phyloP scores from a whole-genome alignment of 768 basidiomycete species.

The Polyporus arcularius region DNA sequence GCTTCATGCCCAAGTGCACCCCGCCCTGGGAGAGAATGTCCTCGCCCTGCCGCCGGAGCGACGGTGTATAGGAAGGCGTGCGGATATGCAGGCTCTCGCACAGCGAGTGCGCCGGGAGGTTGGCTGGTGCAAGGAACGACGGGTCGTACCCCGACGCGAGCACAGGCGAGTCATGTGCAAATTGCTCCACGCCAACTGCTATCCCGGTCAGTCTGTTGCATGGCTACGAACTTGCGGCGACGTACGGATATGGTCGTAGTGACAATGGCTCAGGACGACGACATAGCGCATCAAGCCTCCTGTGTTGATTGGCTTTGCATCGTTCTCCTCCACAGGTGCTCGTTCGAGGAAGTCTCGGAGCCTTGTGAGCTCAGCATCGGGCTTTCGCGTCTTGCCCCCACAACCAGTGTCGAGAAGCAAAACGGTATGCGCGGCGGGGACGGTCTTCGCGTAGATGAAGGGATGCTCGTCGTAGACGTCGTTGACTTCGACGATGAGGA shows the following conservation, averaged over 20 bases:
- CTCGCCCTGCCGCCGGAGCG: constrained; percentile 45
- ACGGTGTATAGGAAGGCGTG: constrained; percentile 48
- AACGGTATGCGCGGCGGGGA: constrained; percentile 40
- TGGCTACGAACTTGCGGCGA: constrained; percentile 7
- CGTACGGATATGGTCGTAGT: constrained; percentile 61
- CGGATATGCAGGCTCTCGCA: constrained; percentile 43
- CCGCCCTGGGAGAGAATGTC: constrained; percentile 31
- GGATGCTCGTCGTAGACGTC: constrained; percentile 55
- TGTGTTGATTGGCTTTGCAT: constrained; percentile 44
- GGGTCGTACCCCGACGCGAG: constrained; percentile 51
- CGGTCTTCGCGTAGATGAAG: constrained; percentile 53
- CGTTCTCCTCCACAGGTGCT: constrained; percentile 44
- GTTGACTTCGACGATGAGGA: constrained; percentile 51
- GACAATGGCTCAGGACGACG: constrained; percentile 54
- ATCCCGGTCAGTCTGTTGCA: background rate
- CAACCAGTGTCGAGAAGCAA: constrained; percentile 59
- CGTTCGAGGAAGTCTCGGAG: constrained; percentile 53
- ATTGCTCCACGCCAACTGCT: constrained; percentile 51
- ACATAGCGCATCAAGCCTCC: constrained; percentile 44
- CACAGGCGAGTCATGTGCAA: constrained; percentile 48
- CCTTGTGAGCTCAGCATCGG: constrained; percentile 41
- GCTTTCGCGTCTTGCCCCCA: constrained; percentile 47
- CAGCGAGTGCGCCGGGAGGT: constrained; percentile 47
- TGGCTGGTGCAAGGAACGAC: constrained; percentile 42
- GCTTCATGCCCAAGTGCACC: constrained; percentile 37